These are phyloP conservation scores for Alternaria infectoria DNA, from an alignment of 2,329 filamentous ascomycete genomes.

Conservation along the genomic window DNA sequence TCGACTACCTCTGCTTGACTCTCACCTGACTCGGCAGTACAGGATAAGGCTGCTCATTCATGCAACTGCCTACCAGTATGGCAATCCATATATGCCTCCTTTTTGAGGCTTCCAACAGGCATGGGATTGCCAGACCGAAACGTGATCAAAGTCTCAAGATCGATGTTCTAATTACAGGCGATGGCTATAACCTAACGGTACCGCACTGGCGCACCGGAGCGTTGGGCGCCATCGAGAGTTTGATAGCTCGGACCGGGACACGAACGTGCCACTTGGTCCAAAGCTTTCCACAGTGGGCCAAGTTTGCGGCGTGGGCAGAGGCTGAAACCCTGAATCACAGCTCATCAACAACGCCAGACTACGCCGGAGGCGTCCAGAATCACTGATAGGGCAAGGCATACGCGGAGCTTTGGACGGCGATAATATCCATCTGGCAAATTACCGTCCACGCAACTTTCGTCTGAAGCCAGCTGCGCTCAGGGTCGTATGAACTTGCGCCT, in stretches of 20 bases:
- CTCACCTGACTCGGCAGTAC: neutral
- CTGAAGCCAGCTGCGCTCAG: constrained; percentile 7
- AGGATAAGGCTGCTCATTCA: constrained; percentile 8
- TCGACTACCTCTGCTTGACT: constrained; percentile 3
- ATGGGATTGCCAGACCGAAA: neutral
- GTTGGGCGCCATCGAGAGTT: constrained; percentile 25
- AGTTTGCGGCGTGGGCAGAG: constrained; percentile 28
- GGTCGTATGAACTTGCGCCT: constrained; percentile 2
- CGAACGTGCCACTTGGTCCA: constrained; percentile 28
- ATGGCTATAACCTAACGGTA: constrained; percentile 31
- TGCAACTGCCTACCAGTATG: constrained; percentile 7
- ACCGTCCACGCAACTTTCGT: constrained; percentile 11
- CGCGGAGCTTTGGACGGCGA: neutral
- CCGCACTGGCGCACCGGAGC: constrained; percentile 20
- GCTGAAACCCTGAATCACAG: constrained; percentile 37
- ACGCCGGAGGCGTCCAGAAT: constrained; percentile 10
- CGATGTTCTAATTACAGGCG: constrained; percentile 18
- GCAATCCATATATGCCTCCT: neutral
- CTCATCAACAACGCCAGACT: constrained; percentile 17
- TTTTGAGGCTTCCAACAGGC: neutral
- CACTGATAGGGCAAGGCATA: constrained; percentile 19
- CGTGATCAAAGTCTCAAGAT: neutral
- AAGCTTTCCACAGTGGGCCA: constrained; percentile 16
- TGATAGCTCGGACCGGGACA: constrained; percentile 25
- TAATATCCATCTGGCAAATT: constrained; percentile 7